Evolutionary conservation across 2,329 filamentous ascomycete species (phyloP).

Genomic region (Ampelomyces quisqualis): DNA sequence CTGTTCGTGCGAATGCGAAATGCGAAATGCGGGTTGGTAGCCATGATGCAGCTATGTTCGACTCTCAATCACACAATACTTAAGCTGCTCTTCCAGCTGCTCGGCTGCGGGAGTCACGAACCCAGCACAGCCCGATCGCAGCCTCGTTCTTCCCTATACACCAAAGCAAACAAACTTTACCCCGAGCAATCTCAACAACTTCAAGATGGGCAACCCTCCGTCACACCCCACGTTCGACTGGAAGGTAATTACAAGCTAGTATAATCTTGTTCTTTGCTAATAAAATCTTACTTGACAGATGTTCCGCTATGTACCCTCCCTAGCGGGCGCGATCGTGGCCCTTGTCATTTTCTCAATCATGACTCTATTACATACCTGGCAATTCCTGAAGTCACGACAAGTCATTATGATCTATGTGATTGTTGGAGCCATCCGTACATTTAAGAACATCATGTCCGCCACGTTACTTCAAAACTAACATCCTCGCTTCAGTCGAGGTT

Average conservation of each 20-base stretch:
- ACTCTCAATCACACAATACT: neutral
- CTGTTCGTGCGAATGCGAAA: neutral
- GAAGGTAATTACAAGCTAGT: no score
- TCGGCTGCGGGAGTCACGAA: no score
- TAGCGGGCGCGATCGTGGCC: conserved; percentile 26
- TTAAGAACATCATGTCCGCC: neutral
- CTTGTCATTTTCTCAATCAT: conserved; percentile 28
- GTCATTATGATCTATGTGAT: conserved; percentile 29
- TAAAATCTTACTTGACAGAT: no score
- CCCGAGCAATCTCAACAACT: neutral
- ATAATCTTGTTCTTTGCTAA: no score
- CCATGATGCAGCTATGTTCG: no score
- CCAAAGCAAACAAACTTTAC: neutral
- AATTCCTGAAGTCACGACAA: conserved; percentile 19
- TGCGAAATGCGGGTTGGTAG: neutral
- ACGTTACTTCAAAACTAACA: neutral
- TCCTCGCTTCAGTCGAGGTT: conserved; percentile 40
- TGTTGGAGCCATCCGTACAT: conserved; percentile 31
- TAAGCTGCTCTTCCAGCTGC: neutral
- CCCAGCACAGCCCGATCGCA: no score
- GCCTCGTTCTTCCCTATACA: neutral
- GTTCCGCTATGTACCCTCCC: conserved; percentile 37
- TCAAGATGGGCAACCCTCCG: conserved; percentile 27
- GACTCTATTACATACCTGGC: conserved; percentile 22
- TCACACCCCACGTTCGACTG: conserved; percentile 28